Evolutionary conservation across 2,329 filamentous ascomycete species (phyloP), one percentile per base, ranked within the genome.

Genomic region (Botrytis squamosa): DNA sequence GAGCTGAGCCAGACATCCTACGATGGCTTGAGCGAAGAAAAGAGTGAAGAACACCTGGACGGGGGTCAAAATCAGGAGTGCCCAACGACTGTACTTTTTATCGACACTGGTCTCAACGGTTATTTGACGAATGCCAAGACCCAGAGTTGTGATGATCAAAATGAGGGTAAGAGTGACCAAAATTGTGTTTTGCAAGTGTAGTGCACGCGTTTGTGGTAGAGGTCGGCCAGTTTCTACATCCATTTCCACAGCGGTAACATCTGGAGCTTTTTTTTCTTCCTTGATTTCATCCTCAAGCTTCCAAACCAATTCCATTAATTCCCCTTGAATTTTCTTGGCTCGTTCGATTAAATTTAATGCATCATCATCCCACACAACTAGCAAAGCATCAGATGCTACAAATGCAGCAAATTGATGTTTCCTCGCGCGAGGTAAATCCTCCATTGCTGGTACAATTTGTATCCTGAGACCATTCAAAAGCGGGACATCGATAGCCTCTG

Each of bases 321-420:
- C 91, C 4, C 88, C 88, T 82, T 95, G 92, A 74, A 95, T 94
- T 49, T 86, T 86, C 79, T 90, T 90, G 63, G 92, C 93, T 72
- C 92, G 86, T 72, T 88, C 84, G 8, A 94, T 85, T 14, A 95
- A 84, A 79, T 93, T 89, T 73, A 91, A 85, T 0, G 92, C 88
- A 73, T 95, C 92, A 77, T 95, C 93, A 77, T 95, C 93, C 93
- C 93, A 96, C 1, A 95, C 92, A 1, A 95, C 85, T 1, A 96
- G 84, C 8, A 95, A 84, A 7, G 89, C 88, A 75, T 93, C 90
- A 0, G 88, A 88, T 3, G 91, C 90, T 60, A 95, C 86, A 80
- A 95, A 95, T 12, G 93, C 93, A 20, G 92, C 93, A 77, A 92
- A 94, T 80, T 95, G 93, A 80, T 93, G 89, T 81, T 93, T 95